Evolutionary conservation across 331 rosid genomes (phyloP).

Genomic region (Quercus lobata): DNA sequence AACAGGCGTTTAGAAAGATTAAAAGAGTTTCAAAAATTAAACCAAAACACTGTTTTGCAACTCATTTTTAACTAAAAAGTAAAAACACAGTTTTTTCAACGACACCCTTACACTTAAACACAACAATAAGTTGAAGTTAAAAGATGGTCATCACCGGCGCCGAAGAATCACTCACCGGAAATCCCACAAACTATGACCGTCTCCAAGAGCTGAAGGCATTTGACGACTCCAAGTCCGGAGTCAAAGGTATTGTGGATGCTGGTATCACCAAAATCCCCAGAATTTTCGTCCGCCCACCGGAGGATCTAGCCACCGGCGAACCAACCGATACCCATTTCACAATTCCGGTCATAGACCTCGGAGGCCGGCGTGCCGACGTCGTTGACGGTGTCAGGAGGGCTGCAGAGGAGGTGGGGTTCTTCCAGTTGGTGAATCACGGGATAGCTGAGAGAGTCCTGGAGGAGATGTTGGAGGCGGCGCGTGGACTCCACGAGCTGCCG

Average conservation of each 20-base stretch:
- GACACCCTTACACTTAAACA: too few relatives aligned
- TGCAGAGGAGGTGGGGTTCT: conserved; percentile 43
- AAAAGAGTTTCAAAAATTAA: too few relatives aligned
- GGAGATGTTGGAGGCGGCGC: conserved; percentile 25
- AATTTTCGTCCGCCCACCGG: conserved; percentile 4
- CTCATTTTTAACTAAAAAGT: too few relatives aligned
- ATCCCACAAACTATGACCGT: not conserved
- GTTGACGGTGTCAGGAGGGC: conserved; percentile 33
- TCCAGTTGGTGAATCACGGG: conserved; percentile 54
- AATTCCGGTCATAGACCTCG: conserved; percentile 36
- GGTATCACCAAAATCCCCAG: conserved; percentile 20
- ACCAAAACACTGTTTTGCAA: too few relatives aligned
- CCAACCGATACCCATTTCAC: not conserved
- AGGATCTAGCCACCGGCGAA: not conserved
- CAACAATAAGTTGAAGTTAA: too few relatives aligned
- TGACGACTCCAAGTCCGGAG: conserved; percentile 22
- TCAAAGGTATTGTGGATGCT: conserved; percentile 17
- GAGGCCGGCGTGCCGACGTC: not conserved
- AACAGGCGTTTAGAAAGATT: too few relatives aligned
- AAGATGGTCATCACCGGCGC: not conserved
- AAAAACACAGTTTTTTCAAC: too few relatives aligned
- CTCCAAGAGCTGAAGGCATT: conserved; percentile 15
- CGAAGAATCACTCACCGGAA: not conserved
- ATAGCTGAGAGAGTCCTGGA: conserved; percentile 27
- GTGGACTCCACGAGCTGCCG: conserved; percentile 41